Conservation (phyloP, 2,329 filamentous ascomycete species). For the Cladobotryum protrusum region DNA sequence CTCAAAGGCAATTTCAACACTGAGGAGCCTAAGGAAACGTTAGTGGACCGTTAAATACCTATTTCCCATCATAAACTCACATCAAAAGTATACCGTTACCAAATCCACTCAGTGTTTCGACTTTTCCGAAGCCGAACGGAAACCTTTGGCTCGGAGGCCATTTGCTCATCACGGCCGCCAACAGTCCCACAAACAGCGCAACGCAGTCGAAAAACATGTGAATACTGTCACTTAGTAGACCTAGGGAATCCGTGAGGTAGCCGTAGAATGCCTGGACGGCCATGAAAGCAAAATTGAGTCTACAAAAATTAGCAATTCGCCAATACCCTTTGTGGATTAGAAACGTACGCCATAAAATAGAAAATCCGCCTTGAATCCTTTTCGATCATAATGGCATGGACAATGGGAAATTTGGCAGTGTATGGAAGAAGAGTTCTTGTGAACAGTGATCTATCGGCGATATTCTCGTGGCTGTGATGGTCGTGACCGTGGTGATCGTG, state of each 20-base stretch:
- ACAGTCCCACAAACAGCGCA: conserved; percentile 80
- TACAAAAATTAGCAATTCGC: conserved; percentile 28
- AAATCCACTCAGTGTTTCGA: conserved; percentile 93
- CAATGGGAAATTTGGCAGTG: conserved; percentile 65
- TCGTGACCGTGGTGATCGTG: conserved; percentile 20
- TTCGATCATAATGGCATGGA: conserved; percentile 81
- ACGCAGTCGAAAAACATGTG: conserved; percentile 99
- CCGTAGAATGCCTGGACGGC: conserved; percentile 89
- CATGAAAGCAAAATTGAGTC: conserved; percentile 94
- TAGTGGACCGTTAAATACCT: conserved; percentile 10
- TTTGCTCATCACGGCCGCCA: conserved; percentile 91
- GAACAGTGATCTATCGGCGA: conserved; percentile 55
- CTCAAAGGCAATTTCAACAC: conserved; percentile 92
- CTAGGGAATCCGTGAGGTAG: conserved; percentile 85
- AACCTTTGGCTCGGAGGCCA: conserved; percentile 87
- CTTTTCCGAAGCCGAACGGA: conserved; percentile 93
- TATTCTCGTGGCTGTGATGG: conserved; percentile 32
- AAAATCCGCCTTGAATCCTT: conserved; percentile 93
- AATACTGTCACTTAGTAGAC: conserved; percentile 93
- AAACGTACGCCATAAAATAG: conserved; percentile 82
- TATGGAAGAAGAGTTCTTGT: conserved; percentile 67
- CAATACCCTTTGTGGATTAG: conserved; percentile 7
- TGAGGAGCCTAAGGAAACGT: conserved; percentile 61
- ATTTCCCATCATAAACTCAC: conserved; percentile 39
- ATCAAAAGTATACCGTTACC: conserved; percentile 94